Base-by-base conservation (phyloP, 208 protist species). In the Crithidia acanthocephali region DNA sequence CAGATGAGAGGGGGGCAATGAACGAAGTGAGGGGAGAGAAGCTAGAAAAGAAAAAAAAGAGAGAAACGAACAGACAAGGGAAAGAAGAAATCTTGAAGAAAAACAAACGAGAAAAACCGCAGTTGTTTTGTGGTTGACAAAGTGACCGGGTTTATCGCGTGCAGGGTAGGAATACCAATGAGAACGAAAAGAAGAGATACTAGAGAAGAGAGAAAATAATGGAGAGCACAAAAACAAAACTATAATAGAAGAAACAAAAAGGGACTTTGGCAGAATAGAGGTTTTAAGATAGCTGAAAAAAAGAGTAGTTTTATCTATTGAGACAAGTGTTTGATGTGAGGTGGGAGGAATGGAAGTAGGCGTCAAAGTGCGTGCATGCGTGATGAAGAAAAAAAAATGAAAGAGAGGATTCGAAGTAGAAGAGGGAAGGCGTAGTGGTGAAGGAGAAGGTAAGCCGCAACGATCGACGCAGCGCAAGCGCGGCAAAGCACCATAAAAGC, bases 1-100 rank as follows among this genome's bases (percentile, higher is more conserved):
- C 20, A 44, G 42, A 28, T 52, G 68, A 64, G 65, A 53, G 65
- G 52, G 64, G 28, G 50, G 52, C 25, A 23, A 28, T 52, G 22
- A 30, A 74, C 35, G 53, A 64, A 50, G 64, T 45, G 37, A 59
- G 25, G 33, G 35, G 32, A 58, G 25, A 30, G 9, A 59, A 52
- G 27, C 27, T 30, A 52, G 18, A 35, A 22, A 33, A 64, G 37
- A n/a, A n/a, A 58, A 64, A 50, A 59, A 59, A 30, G 27, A 45
- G 22, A 70, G 7, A 47, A 32, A 62, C 2, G 7, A 57, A 56
- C 9, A 40, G 11, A 40, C 11, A 11, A 40, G 8, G 5, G 5
- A 50, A 50, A 76, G 7, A 37, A 22, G 40, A 59, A 28, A 53
- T 57, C 15, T 15, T 32, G 27, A 44, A 60, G 1, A 22, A 44